Base-by-base conservation (phyloP, 768 basidiomycete species). In the Suillus cothurnatus region DNA sequence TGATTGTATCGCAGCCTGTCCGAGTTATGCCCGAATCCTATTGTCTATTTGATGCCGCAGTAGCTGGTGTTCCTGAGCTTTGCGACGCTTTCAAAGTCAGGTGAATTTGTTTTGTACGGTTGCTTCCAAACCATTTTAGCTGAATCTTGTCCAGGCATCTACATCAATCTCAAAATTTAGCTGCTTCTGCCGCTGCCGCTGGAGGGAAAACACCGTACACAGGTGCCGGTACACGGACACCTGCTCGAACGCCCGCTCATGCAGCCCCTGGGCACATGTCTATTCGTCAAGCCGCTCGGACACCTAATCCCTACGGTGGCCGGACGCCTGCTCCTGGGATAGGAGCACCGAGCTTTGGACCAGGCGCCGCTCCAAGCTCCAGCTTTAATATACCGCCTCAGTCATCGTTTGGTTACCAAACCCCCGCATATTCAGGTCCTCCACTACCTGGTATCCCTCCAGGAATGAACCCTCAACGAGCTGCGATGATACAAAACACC, bases 1-100 rank as follows among this genome's bases (percentile, higher is more conserved):
- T 19, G 19, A 65, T 63, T 45, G 62, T 68, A 57, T 67, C 61
- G 19, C 64, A 95, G 94, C 93, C 92, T 45, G 87, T 96, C 55
- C 89, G 94, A 55, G 92, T 95, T 50, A 85, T 91, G 7, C 94
- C 94, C 2, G 90, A 93, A 77, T 92, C 92, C 6, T 97, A 95
- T 73, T 91, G 91, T 73, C 85, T 98, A 21, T 94, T 94, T 71
- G 94, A 95, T 68, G 93, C 94, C 7, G 87, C 94, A 55, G 93
- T 94, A 31, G 89, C 93, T 8, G 95, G 94, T 43, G 94, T 99
- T 31, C 89, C 93, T 5, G 95, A 97, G 76, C 80, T 99, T 6
- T 97, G 97, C 68, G 96, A 98, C 75, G 95, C 96, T 23, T 99
- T 99, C 87, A 98, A 98, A 87, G 87, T 93, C 72, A 78, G 89